phyloP scores from a whole-genome alignment of 768 basidiomycete species.

The Hypholoma fasciculare region DNA sequence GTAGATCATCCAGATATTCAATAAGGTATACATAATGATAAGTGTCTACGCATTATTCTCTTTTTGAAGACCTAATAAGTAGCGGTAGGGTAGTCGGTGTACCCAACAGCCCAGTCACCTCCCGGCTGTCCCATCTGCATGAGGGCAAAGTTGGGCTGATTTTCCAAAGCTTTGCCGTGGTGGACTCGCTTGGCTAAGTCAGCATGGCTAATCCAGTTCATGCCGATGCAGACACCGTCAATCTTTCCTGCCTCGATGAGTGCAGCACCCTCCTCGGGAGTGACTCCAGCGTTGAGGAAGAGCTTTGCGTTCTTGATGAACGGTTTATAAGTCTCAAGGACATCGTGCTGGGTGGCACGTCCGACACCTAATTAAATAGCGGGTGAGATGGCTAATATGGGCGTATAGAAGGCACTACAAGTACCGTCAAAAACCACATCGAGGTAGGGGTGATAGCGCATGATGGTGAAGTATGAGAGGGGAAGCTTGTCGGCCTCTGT shows the following conservation, averaged over 20 bases:
- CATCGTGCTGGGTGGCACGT: slow-evolving; percentile 39
- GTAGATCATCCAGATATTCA: no score
- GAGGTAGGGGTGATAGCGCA: slow-evolving; percentile 21
- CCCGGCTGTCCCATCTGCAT: slow-evolving; percentile 26
- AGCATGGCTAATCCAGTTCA: slow-evolving; percentile 39
- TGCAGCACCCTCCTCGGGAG: slow-evolving; percentile 35
- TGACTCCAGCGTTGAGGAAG: slow-evolving; percentile 37
- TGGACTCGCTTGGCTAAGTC: slow-evolving; percentile 39
- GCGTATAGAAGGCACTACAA: not conserved
- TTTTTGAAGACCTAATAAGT: not conserved
- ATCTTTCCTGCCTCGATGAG: slow-evolving; percentile 33
- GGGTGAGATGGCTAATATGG: not conserved
- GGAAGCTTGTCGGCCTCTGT: slow-evolving; percentile 38
- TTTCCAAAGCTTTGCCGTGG: slow-evolving; percentile 34
- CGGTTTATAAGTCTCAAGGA: slow-evolving; percentile 36
- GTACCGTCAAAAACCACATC: slow-evolving; percentile 33
- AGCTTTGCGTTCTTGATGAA: slow-evolving; percentile 36
- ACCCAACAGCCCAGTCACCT: slow-evolving; percentile 26
- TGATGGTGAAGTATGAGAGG: slow-evolving; percentile 32
- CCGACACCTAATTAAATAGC: slow-evolving; percentile 22
- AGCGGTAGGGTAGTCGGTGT: slow-evolving; percentile 32
- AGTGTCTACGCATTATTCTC: not conserved
- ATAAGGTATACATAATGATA: no score
- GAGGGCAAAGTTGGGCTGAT: slow-evolving; percentile 25
- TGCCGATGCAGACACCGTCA: slow-evolving; percentile 39